Evolutionary conservation across 129 eudicot species (phyloP), one percentile per base, ranked within the genome.

Genomic region (Artemisia tridentata): DNA sequence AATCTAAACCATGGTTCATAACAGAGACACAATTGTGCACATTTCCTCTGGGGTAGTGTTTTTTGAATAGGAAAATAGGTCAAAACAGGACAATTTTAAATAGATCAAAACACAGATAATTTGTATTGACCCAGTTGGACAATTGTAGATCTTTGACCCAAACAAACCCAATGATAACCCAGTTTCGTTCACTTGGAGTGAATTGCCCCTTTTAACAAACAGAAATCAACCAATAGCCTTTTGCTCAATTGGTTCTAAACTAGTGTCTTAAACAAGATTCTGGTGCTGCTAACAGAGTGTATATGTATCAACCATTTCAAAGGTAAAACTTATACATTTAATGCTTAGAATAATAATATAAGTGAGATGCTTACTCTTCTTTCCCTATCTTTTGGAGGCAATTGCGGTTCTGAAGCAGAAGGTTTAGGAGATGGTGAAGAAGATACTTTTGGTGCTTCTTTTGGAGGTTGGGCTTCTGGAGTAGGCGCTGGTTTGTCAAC

Each of bases 341-440:
- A 7, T 38, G 45, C 15, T 34, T 19, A 12, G 31, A 59, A 41
- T 15, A 59, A 20, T 23, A 72, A 47, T 38, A 46, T 1, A 60
- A 49, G 9, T 45, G 17, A 55, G 64, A 67, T 41, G 60, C 81
- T 71, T 67, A 86, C 91, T 71, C 91, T 78, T 86, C 91, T 86
- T 80, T 86, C 91, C 51, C 91, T 80, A 55, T 86, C 91, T 71
- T 86, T 86, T 7, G 88, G 91, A 55, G 91, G 91, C 71, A 86
- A 80, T 46, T 76, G 83, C 63, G 91, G 91, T 78, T 86, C 91
- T 7, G 85, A 48, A 17, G 87, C 79, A 2, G 91, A 80, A 51
- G 81, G 56, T 81, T 69, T 82, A 54, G 90, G 55, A 67, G 84
- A 77, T 64, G 78, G 69, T 48, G 72, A 77, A 75, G 85, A 15